Percentiles rank a stretch among this genome's conserved stretches.
Conservation (phyloP, 345 rosid genomes). For the Gossypium arboreum region DNA sequence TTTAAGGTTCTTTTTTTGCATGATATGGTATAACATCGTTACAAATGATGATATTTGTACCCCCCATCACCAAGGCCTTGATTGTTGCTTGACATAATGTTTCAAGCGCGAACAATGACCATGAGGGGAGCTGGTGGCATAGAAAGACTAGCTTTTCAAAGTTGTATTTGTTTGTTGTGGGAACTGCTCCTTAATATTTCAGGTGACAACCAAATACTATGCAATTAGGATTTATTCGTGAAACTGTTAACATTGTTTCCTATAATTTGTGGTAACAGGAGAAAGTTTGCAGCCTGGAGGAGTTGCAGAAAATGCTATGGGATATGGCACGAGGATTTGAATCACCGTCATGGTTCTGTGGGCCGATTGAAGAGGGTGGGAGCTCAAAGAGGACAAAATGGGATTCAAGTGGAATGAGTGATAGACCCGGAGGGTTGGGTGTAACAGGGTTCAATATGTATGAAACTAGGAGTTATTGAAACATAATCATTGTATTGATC, state of each 20-base stretch:
- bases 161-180: not conserved
- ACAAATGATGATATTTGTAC: not conserved
- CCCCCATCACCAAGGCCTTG: not conserved
- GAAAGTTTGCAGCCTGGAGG: conserved; percentile 41
- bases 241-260: not conserved
- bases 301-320: conserved; percentile 41
- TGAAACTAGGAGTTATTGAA: conserved; percentile 18
- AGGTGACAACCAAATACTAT: not conserved
- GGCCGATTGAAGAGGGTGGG: conserved; percentile 9
- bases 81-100: not conserved
- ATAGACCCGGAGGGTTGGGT: not conserved
- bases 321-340: conserved; percentile 46
- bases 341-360: conserved; percentile 18
- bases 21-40: not conserved
- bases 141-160: not conserved
- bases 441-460: conserved; percentile 13
- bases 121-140: not conserved
- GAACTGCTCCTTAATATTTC: not conserved
- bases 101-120: not conserved
- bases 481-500: not conserved
- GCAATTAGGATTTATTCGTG: not conserved
- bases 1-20: not conserved
- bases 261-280: conserved; percentile 21
- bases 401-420: conserved; percentile 8
- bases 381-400: conserved; percentile 20